A percentile compares a stretch with the other conserved stretches of the same genome.
These are phyloP conservation scores for Przewalskia tangutica DNA, from an alignment of 257 asterid species.

Conservation along the genomic window DNA sequence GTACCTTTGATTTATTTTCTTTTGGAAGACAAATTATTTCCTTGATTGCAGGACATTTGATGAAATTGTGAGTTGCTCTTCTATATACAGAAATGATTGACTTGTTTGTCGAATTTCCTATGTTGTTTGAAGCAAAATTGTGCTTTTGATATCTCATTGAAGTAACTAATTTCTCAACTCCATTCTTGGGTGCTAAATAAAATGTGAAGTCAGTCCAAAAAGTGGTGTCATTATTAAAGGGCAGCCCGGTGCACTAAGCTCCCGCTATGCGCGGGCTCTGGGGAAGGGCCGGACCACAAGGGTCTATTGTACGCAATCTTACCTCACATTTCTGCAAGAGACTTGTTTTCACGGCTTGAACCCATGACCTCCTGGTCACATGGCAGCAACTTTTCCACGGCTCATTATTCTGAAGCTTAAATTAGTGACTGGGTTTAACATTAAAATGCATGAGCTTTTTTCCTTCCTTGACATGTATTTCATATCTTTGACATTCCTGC, in stretches of 20 bases:
- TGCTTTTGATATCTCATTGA: not conserved
- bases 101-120: not conserved
- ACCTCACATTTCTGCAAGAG: too few relatives aligned
- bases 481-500: constrained; percentile 18
- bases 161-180: not conserved
- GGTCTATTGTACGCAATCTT: too few relatives aligned
- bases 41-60: not conserved
- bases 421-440: not conserved
- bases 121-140: not conserved
- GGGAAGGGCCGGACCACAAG: too few relatives aligned
- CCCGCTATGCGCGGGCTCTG: too few relatives aligned
- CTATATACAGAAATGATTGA: not conserved
- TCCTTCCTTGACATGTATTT: not conserved
- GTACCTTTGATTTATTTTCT: not conserved
- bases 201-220: not conserved
- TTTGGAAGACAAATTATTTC: not conserved
- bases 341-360: too few relatives aligned
- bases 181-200: not conserved
- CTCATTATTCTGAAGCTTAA: not conserved
- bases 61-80: not conserved
- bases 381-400: too few relatives aligned
- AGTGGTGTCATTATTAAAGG: not conserved
- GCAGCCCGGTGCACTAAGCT: too few relatives aligned
- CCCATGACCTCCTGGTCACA: too few relatives aligned
- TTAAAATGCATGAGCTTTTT: not conserved